Base-by-base conservation (phyloP, 2,329 filamentous ascomycete genomes). In the Gaeumannomyces tritici region DNA sequence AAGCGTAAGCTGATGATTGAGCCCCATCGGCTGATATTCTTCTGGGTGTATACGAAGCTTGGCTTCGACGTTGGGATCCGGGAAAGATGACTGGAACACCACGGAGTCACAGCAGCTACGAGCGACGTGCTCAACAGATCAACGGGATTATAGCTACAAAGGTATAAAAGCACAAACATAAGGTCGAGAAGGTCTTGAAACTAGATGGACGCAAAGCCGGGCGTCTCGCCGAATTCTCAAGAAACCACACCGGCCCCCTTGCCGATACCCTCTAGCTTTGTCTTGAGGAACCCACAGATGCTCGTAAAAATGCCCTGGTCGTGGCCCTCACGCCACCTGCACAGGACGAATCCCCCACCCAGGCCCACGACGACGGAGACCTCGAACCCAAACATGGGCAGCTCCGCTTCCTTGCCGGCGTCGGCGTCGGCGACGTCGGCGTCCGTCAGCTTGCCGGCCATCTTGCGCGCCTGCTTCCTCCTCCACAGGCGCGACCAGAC, bases 271-370 rank as follows among this genome's bases (percentile, higher is more conserved):
- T 55, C 28, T 6, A 79, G 62, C 63, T 80, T 83, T 47, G 83
- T 78, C 72, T 86, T 89, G 57, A 96, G 66, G 77, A 93, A 91
- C 0, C 91, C 92, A 64, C 87, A 89, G 65, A 99, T 91, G 71
- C 93, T 97, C 75, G 96, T 90, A 73, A 93, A 96, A 0, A 95
- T 70, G 0, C 87, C 80, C 24, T 83, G 78, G 66, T 96, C 89
- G 7, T 80, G 78, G 0, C 95, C 93, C 68, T 90, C 86, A 0
- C 91, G 70, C 93, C 91, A 96, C 35, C 89, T 80, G 62, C 89
- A 77, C 5, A 74, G 67, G 5, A 89, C 75, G 2, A 71, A 73
- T 0, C 87, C 76, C 24, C 74, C 1, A 1, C 71, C 68, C 60
- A 72, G 71, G 24, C 73, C 69, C 1, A 77, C 72, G 2, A 72